These are phyloP conservation scores for Acanthamoeba culbertsoni DNA, from an alignment of 208 protist species.

Conservation along the genomic window DNA sequence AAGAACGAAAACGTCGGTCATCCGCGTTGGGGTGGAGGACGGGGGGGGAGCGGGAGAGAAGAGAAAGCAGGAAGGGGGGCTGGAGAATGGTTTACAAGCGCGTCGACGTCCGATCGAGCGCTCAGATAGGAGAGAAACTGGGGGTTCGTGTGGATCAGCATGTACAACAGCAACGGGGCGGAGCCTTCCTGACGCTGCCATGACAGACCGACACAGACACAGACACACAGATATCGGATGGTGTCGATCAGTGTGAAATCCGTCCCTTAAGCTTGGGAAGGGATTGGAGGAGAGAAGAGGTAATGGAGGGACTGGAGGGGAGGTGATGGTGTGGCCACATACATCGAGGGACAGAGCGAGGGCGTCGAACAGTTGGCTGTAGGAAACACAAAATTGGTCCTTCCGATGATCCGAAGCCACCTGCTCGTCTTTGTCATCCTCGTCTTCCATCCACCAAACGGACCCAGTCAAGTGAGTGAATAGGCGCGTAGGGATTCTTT, in stretches of 20 bases:
- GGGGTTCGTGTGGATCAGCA: conserved; percentile 9
- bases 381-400: not conserved
- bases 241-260: no score
- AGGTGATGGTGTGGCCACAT: not conserved
- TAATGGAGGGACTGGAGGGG: not conserved
- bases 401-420: not conserved
- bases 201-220: not conserved
- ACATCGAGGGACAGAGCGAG: not conserved
- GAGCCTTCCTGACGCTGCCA: not conserved
- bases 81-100: not conserved
- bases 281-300: no score
- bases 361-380: conserved; percentile 29
- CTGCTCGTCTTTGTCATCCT: not conserved
- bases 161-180: not conserved
- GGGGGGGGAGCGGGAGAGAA: not conserved
- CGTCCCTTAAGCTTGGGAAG: no score
- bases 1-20: not conserved
- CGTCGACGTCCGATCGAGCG: conserved; percentile 13
- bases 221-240: no score
- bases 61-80: not conserved
- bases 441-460: not conserved
- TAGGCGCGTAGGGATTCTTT: no score
- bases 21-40: no score
- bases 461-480: not conserved
- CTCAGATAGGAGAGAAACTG: conserved; percentile 40